Percentiles rank a stretch among this genome's conserved stretches.
These are phyloP conservation scores for Deuterostichococcus epilithicus DNA, from an alignment of 139 green algal species.

Conservation along the genomic window DNA sequence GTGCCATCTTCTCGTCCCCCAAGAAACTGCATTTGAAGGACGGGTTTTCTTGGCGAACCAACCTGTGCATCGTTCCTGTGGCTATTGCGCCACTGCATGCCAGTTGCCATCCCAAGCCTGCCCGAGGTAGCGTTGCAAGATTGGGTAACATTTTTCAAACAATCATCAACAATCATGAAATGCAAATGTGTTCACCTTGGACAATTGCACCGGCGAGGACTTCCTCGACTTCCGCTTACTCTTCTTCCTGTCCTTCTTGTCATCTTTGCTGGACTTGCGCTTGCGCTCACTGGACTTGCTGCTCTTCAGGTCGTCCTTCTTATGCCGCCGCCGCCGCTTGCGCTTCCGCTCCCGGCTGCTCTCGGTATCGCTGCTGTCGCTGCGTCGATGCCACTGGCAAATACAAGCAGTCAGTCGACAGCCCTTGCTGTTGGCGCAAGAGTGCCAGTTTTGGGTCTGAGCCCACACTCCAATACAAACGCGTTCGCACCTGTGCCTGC, in stretches of 20 bases:
- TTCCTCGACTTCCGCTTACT: conserved; percentile 5
- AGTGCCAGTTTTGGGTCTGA: background rate
- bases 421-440: background rate
- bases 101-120: too few species aligned
- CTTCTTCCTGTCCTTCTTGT: conserved; percentile 7
- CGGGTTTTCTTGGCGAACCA: background rate
- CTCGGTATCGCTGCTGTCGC: background rate
- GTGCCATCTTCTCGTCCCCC: background rate
- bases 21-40: background rate
- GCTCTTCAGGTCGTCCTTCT: background rate
- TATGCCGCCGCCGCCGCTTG: background rate
- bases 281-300: background rate
- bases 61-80: background rate
- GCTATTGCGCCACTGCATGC: background rate
- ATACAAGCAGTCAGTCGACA: background rate
- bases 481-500: background rate
- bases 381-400: background rate
- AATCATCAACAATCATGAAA: background rate
- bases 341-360: background rate
- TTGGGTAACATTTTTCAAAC: background rate
- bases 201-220: conserved; percentile 9
- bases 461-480: background rate
- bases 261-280: background rate
- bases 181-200: background rate
- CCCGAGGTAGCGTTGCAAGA: too few species aligned